Evolutionary conservation across 1,139 yeast species (phyloP), one percentile per base, ranked within the genome.

Genomic region (Suhomyces kunorum): DNA sequence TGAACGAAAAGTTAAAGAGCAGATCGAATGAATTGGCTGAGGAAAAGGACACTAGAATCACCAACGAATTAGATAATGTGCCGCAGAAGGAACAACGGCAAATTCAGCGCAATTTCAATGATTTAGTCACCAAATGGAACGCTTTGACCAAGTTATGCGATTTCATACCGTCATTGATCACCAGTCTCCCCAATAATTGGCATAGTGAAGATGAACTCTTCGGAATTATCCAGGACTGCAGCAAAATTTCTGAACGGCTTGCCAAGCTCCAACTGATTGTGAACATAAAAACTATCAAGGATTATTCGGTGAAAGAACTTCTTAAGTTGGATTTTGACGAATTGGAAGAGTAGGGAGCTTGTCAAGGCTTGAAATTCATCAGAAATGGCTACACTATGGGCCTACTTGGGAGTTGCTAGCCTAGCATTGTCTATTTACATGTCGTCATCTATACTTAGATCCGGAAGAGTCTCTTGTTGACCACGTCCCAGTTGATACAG

Each of bases 401-500:
- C n/a, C n/a, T n/a, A n/a, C n/a, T n/a, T n/a, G n/a, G n/a, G n/a
- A n/a, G n/a, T n/a, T n/a, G n/a, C n/a, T n/a, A n/a, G n/a, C n/a
- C n/a, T n/a, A n/a, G n/a, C n/a, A 33, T 33, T 30, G 30, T 16
- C 40, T 38, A 38, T 38, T 16, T 38, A 38, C 40, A 38, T 26
- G 39, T 18, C 23, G 14, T 29, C 13, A 27, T 29, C 34, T 42
- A 35, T 30, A 32, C 32, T 51, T 62, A 69, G 40, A 69, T 55
- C 54, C 64, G 73, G 62, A 71, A 72, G 43, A 71, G 53, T 53
- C 96, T 78, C 53, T 69, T 70, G 60, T 82, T 85, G 37, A 90
- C 79, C 38, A 86, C 90, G 45, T 82, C 78, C 98, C 98, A 92
- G 64, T 92, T 81, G 51, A 90, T 77, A 51, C 87, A 76, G 38